These are phyloP conservation scores for Sorghum bicolor DNA, from an alignment of 176 grass and related monocot genomes.

Conservation along the genomic window Sorghum_bicolor_NCBIv3 NC_012870.2:20256501-20257000, in stretches of 20 bases:
- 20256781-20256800: neutral
- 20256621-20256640: conserved; percentile 8
- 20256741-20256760: conserved; percentile 20
- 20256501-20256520: conserved; percentile 18
- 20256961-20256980: neutral
- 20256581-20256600: conserved; percentile 30
- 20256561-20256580: neutral
- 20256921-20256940: neutral
- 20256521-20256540: conserved; percentile 22
- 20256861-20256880: neutral
- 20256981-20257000: neutral
- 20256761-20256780: neutral
- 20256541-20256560: neutral
- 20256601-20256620: conserved; percentile 57
- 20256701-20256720: neutral
- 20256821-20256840: neutral
- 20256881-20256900: conserved; percentile 16
- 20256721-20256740: neutral
- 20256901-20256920: conserved; percentile 44
- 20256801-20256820: neutral
- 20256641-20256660: neutral
- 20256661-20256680: neutral
- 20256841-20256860: conserved; percentile 16
- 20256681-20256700: no score
- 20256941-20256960: neutral